Conservation (phyloP, 2,329 filamentous ascomycete genomes). For the Calonectria pseudoreteaudii region DNA sequence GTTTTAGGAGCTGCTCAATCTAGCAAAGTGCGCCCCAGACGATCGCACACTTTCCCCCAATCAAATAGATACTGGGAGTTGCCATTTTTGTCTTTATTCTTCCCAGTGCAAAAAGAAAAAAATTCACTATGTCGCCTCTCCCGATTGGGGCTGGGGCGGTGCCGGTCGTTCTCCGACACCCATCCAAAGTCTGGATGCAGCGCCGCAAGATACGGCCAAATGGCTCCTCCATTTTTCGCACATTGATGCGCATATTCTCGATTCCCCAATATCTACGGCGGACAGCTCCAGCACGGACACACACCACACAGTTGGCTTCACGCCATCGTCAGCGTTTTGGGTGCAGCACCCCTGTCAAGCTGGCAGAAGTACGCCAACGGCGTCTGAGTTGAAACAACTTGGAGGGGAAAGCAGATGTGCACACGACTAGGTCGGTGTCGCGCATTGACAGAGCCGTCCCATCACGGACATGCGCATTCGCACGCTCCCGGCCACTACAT, state of each 20-base stretch:
- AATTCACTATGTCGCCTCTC: background rate
- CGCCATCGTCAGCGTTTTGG: conserved; percentile 13
- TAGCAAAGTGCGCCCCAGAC: background rate
- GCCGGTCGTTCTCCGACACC: conserved; percentile 1
- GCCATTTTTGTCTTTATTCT: background rate
- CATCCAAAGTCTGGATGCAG: background rate
- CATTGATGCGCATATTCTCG: background rate
- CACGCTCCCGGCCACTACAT: background rate
- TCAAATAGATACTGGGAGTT: background rate
- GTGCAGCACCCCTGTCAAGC: conserved; percentile 7
- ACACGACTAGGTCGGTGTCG: background rate
- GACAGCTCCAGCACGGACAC: conserved; percentile 7
- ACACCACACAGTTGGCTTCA: background rate
- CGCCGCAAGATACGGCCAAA: background rate
- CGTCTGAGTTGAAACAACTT: conserved; percentile 34
- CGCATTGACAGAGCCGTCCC: conserved; percentile 1
- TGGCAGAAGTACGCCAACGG: conserved; percentile 17
- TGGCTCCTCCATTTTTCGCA: background rate
- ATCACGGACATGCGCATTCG: background rate
- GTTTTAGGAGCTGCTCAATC: conserved; percentile 15
- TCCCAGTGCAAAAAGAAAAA: background rate
- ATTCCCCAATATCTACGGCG: background rate
- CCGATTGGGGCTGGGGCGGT: background rate
- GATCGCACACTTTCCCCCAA: background rate
- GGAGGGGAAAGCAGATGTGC: conserved; percentile 22